A percentile compares a stretch with the other conserved stretches of the same genome.
Conservation (phyloP, 2,329 filamentous ascomycete genomes). For the Fusarium nodosum region DNA sequence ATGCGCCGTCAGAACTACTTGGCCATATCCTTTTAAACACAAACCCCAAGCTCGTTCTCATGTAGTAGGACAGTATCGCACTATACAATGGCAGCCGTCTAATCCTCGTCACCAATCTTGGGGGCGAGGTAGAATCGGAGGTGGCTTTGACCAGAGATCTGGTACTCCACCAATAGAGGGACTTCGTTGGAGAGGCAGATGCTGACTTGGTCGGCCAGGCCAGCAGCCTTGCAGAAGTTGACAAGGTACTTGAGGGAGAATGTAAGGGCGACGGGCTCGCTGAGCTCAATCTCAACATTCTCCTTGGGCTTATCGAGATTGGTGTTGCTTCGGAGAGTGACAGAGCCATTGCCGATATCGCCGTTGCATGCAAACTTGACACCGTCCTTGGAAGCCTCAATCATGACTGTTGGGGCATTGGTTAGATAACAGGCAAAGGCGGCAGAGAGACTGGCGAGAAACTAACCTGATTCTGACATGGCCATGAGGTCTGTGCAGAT, state of each 20-base stretch:
- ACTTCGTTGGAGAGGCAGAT: conserved; percentile 97
- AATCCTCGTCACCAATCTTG: conserved; percentile 66
- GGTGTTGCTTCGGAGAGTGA: conserved; percentile 89
- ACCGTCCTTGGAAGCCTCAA: conserved; percentile 96
- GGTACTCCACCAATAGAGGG: conserved; percentile 94
- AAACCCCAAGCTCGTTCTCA: conserved; percentile 38
- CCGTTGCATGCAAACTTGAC: conserved; percentile 94
- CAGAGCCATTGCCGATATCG: conserved; percentile 95
- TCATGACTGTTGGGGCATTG: conserved; percentile 74
- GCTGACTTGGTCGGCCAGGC: conserved; percentile 84
- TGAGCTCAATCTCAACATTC: conserved; percentile 90
- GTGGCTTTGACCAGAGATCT: conserved; percentile 85
- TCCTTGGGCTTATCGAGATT: conserved; percentile 90
- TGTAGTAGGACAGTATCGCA: conserved; percentile 35
- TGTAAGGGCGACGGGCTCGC: conserved; percentile 91
- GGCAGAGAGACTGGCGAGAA: background rate
- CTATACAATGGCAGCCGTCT: conserved; percentile 35
- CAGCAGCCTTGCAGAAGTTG: conserved; percentile 99
- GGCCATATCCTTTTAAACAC: conserved; percentile 31
- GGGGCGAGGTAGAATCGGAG: conserved; percentile 97
- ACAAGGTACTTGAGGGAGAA: conserved; percentile 99
- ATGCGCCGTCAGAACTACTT: conserved; percentile 30
- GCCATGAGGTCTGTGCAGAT: conserved; percentile 94
- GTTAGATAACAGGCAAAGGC: conserved; percentile 10
- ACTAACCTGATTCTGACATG: conserved; percentile 93